Base-by-base conservation (phyloP, 371 early-diverging fungal species). In the Syncephalis plumigaleata region DNA sequence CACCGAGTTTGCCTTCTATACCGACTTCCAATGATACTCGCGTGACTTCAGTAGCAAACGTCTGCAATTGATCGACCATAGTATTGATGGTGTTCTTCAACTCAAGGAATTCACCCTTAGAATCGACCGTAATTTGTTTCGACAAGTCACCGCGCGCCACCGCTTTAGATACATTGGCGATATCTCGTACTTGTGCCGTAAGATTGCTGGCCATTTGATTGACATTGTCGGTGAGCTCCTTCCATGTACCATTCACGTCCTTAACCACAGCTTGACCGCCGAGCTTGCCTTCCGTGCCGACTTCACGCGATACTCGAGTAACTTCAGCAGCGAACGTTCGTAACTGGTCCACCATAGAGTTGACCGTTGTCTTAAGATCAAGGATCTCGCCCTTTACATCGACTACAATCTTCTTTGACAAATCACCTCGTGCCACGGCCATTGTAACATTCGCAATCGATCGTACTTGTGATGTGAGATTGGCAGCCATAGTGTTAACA, bases 181-280 rank as follows among this genome's bases (percentile, higher is more conserved):
- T 64, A 47, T 44, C 55, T 47, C 68, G 64, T 48, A 49, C 59
- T 53, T 40, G 66, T 0, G 50, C 46, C 0, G 66, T 65, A 1
- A 65, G 25, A 31, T 65, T 65, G 27, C 57, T 54, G 3, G 65
- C 65, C 66, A 65, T 65, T 25, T 55, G 55, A 42, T 73, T 73
- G n/a, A 73, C 73, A 53, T 69, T 73, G 47, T 73, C 73, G 2
- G 73, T 73, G n/a, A 73, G 45, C 46, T 70, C 70, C 52, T 70
- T 68, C 73, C 73, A 73, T 4, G 70, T 71, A 21, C 75, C 71
- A 24, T 62, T 73, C 1, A 79, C 75, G 48, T 67, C 71, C 18
- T 65, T 59, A 9, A 78, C 77, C 0, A 64, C 49, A 9, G 82
- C 79, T 44, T 61, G 67, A 9, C 62, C 73, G 21, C 73, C 73